Conservation (phyloP, 768 basidiomycete genomes). For the Leccinum pellstonianum region DNA sequence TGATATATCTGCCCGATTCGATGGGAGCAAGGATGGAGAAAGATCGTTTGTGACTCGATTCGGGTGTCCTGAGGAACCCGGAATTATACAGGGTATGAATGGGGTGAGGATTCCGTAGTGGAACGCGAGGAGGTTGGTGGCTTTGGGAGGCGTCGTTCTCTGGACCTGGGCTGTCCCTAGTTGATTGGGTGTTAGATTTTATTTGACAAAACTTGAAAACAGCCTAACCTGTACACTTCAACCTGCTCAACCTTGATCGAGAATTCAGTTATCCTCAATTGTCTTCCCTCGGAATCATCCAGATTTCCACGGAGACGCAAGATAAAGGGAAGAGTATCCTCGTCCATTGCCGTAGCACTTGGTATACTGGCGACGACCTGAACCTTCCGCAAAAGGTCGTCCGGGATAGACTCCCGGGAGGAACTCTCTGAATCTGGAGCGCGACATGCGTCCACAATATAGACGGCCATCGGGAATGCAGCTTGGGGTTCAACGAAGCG, state of each 20-base stretch:
- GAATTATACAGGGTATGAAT: slow-evolving; percentile 45
- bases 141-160: slow-evolving; percentile 44
- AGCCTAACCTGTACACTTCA: slow-evolving; percentile 63
- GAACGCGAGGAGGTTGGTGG: slow-evolving; percentile 62
- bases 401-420: slow-evolving; percentile 40
- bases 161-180: slow-evolving; percentile 42
- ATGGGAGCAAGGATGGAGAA: slow-evolving; percentile 50
- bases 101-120: slow-evolving; percentile 56
- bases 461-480: slow-evolving; percentile 39
- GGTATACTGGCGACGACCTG: slow-evolving; percentile 67
- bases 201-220: not conserved
- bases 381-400: slow-evolving; percentile 57
- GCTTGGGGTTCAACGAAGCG: slow-evolving; percentile 52
- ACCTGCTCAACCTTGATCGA: slow-evolving; percentile 57
- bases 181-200: slow-evolving; percentile 9
- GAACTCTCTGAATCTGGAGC: slow-evolving; percentile 14
- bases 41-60: slow-evolving; percentile 31
- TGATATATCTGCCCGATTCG: slow-evolving; percentile 46
- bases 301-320: slow-evolving; percentile 61
- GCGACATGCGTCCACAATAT: slow-evolving; percentile 42
- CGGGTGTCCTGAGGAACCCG: slow-evolving; percentile 36
- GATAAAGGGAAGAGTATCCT: slow-evolving; percentile 49
- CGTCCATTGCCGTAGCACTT: slow-evolving; percentile 46
- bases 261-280: slow-evolving; percentile 57
- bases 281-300: slow-evolving; percentile 46